Evolutionary conservation across 371 early-diverging fungal genomes (phyloP), one percentile per base, ranked within the genome.

Genomic region (Zopfochytrium polystomum): DNA sequence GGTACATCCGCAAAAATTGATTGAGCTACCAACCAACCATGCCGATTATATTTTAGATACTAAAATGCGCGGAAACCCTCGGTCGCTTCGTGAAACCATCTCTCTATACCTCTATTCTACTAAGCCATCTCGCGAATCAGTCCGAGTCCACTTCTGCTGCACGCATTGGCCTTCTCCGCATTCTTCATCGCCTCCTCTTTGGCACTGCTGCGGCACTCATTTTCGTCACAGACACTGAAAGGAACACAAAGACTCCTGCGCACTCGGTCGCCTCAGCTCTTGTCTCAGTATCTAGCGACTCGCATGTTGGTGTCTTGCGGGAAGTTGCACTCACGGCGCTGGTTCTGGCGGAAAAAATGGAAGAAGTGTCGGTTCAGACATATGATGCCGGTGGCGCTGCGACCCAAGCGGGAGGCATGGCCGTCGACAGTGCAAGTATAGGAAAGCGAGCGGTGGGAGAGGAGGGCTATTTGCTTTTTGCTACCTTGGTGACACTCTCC

Each of bases 61-160:
- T n/a, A n/a, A n/a, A n/a, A 13, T 64, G 67, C 1, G 62, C 74
- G 0, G 67, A 69, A 46, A 29, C 59, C 3, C 25, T 77, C 6
- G 78, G 76, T 22, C 42, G 43, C 18, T 72, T 60, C 65, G 78
- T 80, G 9, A 50, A 73, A 3, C 76, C 80, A 5, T 65, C 65
- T 18, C 51, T 73, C 0, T 71, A 65, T 31, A 52, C 77, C 9
- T 27, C 49, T 6, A 32, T 75, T 15, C 27, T 77, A 15, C 33
- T 70, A 4, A 63, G 68, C 6, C 71, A 75, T 32, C 32, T 74
- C 50, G 13, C 38, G 9, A 52, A 52, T 20, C 71, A 70, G 22
- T 57, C 64, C 7, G 73, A 68, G 22, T 56, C 71, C 7, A 29
- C 71, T 13, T 56, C 65, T 15, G 44, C 53, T 5, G 70, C 60